Base-by-base conservation (phyloP, 345 rosid genomes). In the Aethionema arabicum region DNA sequence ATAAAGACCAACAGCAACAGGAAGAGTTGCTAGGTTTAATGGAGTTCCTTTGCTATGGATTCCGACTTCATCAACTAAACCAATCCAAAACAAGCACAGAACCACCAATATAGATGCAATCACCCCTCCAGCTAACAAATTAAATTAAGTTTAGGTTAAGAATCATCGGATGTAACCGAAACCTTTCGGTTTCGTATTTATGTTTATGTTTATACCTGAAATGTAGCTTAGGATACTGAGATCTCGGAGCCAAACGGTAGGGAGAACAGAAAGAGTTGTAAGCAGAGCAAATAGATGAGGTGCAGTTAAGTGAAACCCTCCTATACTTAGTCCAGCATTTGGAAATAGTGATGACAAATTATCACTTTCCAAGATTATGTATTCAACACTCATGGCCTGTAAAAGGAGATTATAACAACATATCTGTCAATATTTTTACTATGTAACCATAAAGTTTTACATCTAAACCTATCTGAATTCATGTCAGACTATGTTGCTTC, bases 231-330 rank as follows among this genome's bases (percentile, higher is more conserved):
- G 85, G 16, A 89, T 40, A 21, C 85, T 81, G 44, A 92, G 86
- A 77, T 92, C 98, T 56, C 95, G 82, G 33, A 89, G 98, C 95
- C 95, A 89, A 69, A 79, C 87, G 0, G 96, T 92, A 0, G 98
- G 96, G 56, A 92, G 95, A 70, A 89, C 80, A 41, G 93, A 90
- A 4, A 92, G 78, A 45, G 93, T 68, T 37, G 85, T 49, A 68
- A 89, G 32, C 46, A 92, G 43, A 10, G 96, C 93, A 63, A 92
- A 92, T 13, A 92, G 72, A 60, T 76, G 87, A 48, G 61, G 83
- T 0, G 96, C 59, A 74, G 66, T 76, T 61, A 92, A 65, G 15
- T 82, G 61, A 36, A 81, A 63, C 60, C 83, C 85, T 15, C 89
- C 86, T 53, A 87, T 48, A 72, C 64, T 89, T 45, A 87, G 7